Conservation (phyloP, 192 early-diverging fungal species). For the Pilaira anomala region DNA sequence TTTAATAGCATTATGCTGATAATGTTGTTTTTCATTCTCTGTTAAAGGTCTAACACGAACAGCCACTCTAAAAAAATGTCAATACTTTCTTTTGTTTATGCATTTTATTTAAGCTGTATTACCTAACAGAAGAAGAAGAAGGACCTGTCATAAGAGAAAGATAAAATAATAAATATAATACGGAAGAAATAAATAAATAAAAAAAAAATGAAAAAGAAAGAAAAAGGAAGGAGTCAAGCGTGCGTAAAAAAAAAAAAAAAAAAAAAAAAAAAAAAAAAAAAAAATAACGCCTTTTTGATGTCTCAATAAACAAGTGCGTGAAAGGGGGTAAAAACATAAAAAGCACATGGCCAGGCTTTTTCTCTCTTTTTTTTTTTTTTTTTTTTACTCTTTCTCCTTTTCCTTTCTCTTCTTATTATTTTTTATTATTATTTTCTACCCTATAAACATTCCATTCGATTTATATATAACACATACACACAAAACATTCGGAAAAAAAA, state of each 20-base stretch:
- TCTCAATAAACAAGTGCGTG: too few relatives aligned
- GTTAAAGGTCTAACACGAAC: slow-evolving; percentile 77
- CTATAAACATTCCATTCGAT: too few relatives aligned
- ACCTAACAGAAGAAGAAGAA: slow-evolving; percentile 21
- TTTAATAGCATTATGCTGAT: slow-evolving; percentile 51
- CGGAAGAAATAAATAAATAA: not conserved
- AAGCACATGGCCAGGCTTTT: too few relatives aligned
- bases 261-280: not conserved
- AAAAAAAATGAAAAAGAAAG: not conserved
- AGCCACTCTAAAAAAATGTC: slow-evolving; percentile 54
- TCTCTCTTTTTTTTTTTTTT: too few relatives aligned
- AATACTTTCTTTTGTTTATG: not conserved
- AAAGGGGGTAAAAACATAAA: too few relatives aligned
- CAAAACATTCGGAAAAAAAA: too few relatives aligned
- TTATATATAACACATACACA: too few relatives aligned
- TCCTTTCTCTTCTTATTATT: too few relatives aligned
- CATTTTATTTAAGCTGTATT: not conserved
- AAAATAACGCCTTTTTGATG: not conserved
- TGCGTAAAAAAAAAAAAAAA: not conserved
- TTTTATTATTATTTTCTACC: too few relatives aligned
- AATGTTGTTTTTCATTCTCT: slow-evolving; percentile 63
- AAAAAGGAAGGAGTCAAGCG: not conserved
- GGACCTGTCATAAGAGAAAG: not conserved
- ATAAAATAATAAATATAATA: not conserved
- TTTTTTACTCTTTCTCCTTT: too few relatives aligned